Conservation (phyloP, 1,284 basidiomycete species). For the Cutaneotrichosporon spelunceum region DNA sequence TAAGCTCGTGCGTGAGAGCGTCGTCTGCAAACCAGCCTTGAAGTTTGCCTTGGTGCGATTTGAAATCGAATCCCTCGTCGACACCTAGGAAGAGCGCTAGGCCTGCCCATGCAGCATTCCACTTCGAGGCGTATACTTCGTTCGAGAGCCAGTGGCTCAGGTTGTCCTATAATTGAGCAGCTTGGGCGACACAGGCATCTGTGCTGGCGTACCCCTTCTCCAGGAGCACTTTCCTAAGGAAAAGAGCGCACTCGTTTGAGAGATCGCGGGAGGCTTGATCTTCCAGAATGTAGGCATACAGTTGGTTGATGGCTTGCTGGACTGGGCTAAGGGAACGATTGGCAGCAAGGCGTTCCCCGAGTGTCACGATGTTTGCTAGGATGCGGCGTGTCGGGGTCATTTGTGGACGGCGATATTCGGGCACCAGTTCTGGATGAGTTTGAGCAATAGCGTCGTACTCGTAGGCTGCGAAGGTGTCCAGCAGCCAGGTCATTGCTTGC, state of each 20-base stretch:
- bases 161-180: constrained; percentile 7
- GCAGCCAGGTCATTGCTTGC: constrained; percentile 20
- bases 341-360: constrained; percentile 18
- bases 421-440: not conserved
- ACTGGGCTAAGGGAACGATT: constrained; percentile 8
- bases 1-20: constrained; percentile 12
- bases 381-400: constrained; percentile 13
- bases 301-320: constrained; percentile 14
- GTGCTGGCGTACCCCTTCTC: constrained; percentile 11
- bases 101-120: constrained; percentile 13
- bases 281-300: constrained; percentile 14
- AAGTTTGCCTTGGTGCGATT: not conserved
- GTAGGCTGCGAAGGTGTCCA: constrained; percentile 21
- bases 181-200: constrained; percentile 1
- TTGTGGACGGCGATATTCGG: not conserved
- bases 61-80: not conserved
- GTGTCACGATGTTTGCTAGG: constrained; percentile 10
- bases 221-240: constrained; percentile 11
- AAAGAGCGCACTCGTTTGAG: constrained; percentile 10
- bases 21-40: constrained; percentile 15
- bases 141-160: constrained; percentile 9
- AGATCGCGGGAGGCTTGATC: not conserved
- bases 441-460: constrained; percentile 10
- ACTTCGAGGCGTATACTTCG: constrained; percentile 18
- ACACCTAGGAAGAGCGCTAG: constrained; percentile 11